A percentile compares a stretch with the other conserved stretches of the same genome.
Conservation (phyloP, 2,329 filamentous ascomycete genomes). For the Madurella mycetomatis region DNA sequence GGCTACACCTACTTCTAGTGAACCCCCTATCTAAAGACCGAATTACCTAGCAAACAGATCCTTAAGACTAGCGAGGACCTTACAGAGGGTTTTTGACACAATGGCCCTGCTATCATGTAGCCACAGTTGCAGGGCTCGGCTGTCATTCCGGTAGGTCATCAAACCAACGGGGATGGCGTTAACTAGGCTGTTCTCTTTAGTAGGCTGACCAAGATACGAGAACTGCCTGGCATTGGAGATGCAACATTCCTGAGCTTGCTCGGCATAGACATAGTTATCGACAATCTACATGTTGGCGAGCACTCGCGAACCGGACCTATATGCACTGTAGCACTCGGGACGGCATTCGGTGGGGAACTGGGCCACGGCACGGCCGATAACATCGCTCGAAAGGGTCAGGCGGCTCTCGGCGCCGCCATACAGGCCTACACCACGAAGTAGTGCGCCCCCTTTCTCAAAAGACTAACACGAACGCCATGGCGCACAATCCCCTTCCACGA, state of each 20-base stretch:
- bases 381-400: slow-evolving; percentile 4
- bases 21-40: too few relatives aligned
- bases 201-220: too few relatives aligned
- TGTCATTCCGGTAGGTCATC: too few relatives aligned
- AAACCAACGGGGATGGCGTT: too few relatives aligned
- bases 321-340: slow-evolving; percentile 26
- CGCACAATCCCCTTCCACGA: slow-evolving; percentile 5
- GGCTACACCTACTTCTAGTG: too few relatives aligned
- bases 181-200: too few relatives aligned
- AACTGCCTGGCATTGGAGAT: slow-evolving; percentile 36
- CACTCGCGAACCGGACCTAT: slow-evolving; percentile 36
- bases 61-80: too few relatives aligned
- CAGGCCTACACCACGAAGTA: slow-evolving; percentile 2
- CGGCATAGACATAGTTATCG: slow-evolving; percentile 35
- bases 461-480: slow-evolving; percentile 11
- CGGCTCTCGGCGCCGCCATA: slow-evolving; percentile 9
- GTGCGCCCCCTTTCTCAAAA: slow-evolving; percentile 7
- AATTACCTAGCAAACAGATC: too few relatives aligned
- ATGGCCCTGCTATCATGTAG: too few relatives aligned
- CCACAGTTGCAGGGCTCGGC: too few relatives aligned
- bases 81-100: too few relatives aligned
- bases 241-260: slow-evolving; percentile 36
- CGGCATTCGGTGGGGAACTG: not conserved
- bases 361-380: slow-evolving; percentile 3
- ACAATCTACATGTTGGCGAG: slow-evolving; percentile 42